Evolutionary conservation across 1,139 yeast genomes (phyloP).

Genomic region (Geotrichum klebahnii): DNA sequence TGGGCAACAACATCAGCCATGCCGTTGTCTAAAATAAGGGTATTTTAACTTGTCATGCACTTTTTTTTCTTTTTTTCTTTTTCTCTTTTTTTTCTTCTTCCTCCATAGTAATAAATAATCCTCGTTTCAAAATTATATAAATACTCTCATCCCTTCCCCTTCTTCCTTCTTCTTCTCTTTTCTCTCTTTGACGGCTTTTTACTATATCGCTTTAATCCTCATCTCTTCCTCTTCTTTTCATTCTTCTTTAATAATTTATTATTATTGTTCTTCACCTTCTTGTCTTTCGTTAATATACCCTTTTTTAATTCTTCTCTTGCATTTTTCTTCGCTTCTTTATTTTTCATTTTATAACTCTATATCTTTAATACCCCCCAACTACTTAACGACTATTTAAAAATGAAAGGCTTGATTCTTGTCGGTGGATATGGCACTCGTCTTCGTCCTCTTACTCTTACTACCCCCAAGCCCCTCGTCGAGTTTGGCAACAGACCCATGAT

Average conservation of each 20-base stretch:
- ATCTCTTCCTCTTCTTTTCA: slow-evolving; percentile 5
- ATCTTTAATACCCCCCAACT: background rate
- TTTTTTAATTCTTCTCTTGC: too few species aligned
- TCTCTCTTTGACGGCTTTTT: slow-evolving; percentile 19
- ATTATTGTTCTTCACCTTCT: too few species aligned
- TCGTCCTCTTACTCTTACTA: slow-evolving; percentile 94
- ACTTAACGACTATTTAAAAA: slow-evolving; percentile 41
- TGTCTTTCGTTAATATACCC: slow-evolving; percentile 17
- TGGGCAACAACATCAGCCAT: too few species aligned
- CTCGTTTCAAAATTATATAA: too few species aligned
- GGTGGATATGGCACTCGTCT: slow-evolving; percentile 99
- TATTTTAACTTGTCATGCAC: too few species aligned
- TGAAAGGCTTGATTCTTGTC: slow-evolving; percentile 98
- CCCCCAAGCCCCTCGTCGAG: slow-evolving; percentile 98
- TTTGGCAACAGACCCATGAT: slow-evolving; percentile 91
- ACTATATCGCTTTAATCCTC: slow-evolving; percentile 6
- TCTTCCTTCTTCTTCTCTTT: slow-evolving; percentile 12
- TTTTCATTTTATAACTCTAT: background rate
- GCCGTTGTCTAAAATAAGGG: too few species aligned
- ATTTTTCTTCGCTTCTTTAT: slow-evolving; percentile 3
- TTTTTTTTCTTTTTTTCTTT: too few species aligned
- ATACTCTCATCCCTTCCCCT: too few species aligned
- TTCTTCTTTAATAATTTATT: slow-evolving; percentile 3
- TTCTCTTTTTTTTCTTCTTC: too few species aligned
- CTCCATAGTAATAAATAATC: too few species aligned